These are phyloP conservation scores for Leptosphaerulina australis DNA, from an alignment of 2,329 filamentous ascomycete species.

Conservation along the genomic window DNA sequence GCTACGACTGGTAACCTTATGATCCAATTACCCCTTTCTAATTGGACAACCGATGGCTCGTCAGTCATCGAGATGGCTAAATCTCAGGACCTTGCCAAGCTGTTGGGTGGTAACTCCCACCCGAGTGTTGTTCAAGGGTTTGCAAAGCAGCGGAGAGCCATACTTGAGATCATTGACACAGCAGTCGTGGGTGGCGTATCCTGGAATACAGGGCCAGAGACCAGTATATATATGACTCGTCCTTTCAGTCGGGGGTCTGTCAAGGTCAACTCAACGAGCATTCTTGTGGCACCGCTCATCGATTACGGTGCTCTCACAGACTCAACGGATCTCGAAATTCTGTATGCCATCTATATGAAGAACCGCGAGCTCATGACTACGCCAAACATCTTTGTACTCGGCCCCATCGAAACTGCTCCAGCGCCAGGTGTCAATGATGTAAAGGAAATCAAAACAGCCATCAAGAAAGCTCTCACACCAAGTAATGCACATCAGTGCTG, in stretches of 20 bases:
- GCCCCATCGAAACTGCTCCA: slow-evolving; percentile 35
- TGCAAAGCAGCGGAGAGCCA: slow-evolving; percentile 31
- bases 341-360: slow-evolving; percentile 26
- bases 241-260: slow-evolving; percentile 35
- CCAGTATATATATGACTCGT: slow-evolving; percentile 27
- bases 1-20: slow-evolving; percentile 26
- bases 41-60: slow-evolving; percentile 16
- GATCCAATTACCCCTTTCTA: slow-evolving; percentile 23
- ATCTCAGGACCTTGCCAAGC: slow-evolving; percentile 4
- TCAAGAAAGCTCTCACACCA: slow-evolving; percentile 22
- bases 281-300: slow-evolving; percentile 26
- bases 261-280: slow-evolving; percentile 18
- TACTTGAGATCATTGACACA: slow-evolving; percentile 19
- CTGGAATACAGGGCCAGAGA: slow-evolving; percentile 21
- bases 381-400: slow-evolving; percentile 25
- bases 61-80: slow-evolving; percentile 8
- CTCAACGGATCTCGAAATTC: slow-evolving; percentile 26
- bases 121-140: slow-evolving; percentile 34
- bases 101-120: slow-evolving; percentile 22
- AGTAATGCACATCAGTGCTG: slow-evolving; percentile 32
- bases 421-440: slow-evolving; percentile 22
- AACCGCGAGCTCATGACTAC: slow-evolving; percentile 21
- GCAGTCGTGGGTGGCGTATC: slow-evolving; percentile 23
- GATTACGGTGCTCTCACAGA: background rate
- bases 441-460: slow-evolving; percentile 12